Conservation (phyloP, 192 early-diverging fungal species). For the Endogone sp. region DNA sequence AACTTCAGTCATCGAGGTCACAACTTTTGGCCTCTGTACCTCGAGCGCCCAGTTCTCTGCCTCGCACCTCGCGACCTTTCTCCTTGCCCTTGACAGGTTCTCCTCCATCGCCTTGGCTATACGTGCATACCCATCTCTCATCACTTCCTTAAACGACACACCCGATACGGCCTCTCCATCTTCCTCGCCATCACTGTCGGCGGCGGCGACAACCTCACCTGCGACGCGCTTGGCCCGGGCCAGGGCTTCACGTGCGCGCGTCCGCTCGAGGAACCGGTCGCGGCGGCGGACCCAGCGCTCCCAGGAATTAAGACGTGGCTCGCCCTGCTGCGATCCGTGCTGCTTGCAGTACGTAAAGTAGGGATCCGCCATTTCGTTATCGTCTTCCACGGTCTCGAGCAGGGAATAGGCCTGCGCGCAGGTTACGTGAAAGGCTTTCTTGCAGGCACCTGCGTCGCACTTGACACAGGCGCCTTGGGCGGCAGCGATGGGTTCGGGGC, state of each 20-base stretch:
- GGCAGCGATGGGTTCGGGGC: slow-evolving; percentile 28
- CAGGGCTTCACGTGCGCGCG: too few species aligned
- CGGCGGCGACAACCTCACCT: not conserved
- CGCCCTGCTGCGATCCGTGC: slow-evolving; percentile 27
- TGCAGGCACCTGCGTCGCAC: slow-evolving; percentile 45
- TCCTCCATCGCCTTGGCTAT: not conserved
- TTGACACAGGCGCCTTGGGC: slow-evolving; percentile 39
- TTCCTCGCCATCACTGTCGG: not conserved
- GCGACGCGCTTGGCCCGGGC: not conserved
- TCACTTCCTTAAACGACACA: not conserved
- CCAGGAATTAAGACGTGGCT: slow-evolving; percentile 35
- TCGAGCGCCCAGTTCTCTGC: not conserved
- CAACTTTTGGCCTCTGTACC: not conserved
- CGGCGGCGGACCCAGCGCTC: slow-evolving; percentile 38
- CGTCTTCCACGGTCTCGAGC: slow-evolving; percentile 39
- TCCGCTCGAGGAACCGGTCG: slow-evolving; percentile 31
- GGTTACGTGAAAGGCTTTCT: slow-evolving; percentile 43
- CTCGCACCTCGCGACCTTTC: not conserved
- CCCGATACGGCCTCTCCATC: too few species aligned
- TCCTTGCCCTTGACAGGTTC: not conserved
- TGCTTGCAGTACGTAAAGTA: slow-evolving; percentile 46
- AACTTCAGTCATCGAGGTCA: not conserved
- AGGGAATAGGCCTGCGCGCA: slow-evolving; percentile 41
- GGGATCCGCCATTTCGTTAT: slow-evolving; percentile 40
- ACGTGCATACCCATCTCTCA: not conserved